Percentiles rank a stretch among this genome's conserved stretches.
phyloP scores from a whole-genome alignment of 2,329 filamentous ascomycete genomes.

The Colletotrichum acutatum region DNA sequence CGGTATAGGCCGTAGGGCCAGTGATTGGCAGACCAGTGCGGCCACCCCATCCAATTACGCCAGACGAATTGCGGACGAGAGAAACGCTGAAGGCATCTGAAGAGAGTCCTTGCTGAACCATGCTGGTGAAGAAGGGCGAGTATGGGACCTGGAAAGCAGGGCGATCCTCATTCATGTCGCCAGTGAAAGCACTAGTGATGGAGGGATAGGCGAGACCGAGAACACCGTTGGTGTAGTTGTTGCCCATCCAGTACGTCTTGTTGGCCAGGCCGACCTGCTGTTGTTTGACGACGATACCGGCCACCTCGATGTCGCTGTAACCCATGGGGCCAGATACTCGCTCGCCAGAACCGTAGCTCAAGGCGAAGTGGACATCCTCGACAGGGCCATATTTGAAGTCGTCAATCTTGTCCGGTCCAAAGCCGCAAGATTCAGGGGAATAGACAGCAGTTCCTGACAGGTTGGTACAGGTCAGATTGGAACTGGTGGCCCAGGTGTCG shows the following conservation, averaged over 20 bases:
- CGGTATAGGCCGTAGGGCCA: conserved; percentile 46
- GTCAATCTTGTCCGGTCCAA: conserved; percentile 51
- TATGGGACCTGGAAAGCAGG: conserved; percentile 54
- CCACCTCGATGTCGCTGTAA: conserved; percentile 56
- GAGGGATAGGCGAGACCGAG: conserved; percentile 63
- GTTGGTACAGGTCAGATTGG: conserved; percentile 55
- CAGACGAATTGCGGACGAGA: conserved; percentile 58
- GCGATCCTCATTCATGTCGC: conserved; percentile 50
- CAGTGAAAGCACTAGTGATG: conserved; percentile 60
- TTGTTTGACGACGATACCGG: conserved; percentile 53
- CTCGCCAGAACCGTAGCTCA: conserved; percentile 61
- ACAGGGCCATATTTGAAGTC: conserved; percentile 54
- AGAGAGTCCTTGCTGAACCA: conserved; percentile 57
- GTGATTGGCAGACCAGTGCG: conserved; percentile 48
- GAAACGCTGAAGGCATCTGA: conserved; percentile 60
- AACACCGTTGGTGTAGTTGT: conserved; percentile 63
- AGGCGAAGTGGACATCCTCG: conserved; percentile 56
- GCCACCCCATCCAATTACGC: conserved; percentile 59
- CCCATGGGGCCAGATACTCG: conserved; percentile 59
- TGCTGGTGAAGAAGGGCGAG: conserved; percentile 59
- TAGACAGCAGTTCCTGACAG: conserved; percentile 43
- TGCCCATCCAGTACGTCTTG: conserved; percentile 61
- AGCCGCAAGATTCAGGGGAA: conserved; percentile 49
- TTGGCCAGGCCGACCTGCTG: conserved; percentile 63
- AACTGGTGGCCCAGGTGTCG: conserved; percentile 60